These are phyloP conservation scores for Solanum etuberosum DNA, from an alignment of 257 asterid species.

Conservation along the genomic window DNA sequence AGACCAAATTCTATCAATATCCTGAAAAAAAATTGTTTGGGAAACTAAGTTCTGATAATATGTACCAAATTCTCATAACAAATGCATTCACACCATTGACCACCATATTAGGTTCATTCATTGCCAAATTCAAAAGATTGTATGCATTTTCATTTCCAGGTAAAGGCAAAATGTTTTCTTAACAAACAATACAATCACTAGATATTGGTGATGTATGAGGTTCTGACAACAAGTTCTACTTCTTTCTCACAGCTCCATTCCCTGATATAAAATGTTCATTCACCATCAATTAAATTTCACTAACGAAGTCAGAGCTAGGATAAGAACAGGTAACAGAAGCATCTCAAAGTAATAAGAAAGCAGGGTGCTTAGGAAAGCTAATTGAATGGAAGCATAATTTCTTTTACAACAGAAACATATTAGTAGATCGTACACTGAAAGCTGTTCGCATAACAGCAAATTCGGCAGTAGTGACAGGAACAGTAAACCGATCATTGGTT, in stretches of 20 bases:
- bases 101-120: neutral
- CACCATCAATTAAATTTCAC: neutral
- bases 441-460: conserved; percentile 86
- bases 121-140: neutral
- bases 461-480: conserved; percentile 90
- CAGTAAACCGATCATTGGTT: conserved; percentile 59
- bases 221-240: neutral
- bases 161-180: neutral
- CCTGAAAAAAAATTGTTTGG: neutral
- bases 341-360: neutral
- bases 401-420: neutral
- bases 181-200: neutral
- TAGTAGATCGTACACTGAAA: conserved; percentile 47
- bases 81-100: neutral
- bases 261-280: neutral
- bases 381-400: neutral
- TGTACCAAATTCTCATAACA: neutral
- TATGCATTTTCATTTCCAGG: neutral
- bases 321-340: neutral
- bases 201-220: neutral
- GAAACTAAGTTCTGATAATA: neutral
- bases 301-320: neutral
- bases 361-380: neutral
- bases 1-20: neutral
- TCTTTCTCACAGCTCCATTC: neutral